Evolutionary conservation across 2,329 filamentous ascomycete genomes (phyloP).

Genomic region (Rosellinia necatrix): DNA sequence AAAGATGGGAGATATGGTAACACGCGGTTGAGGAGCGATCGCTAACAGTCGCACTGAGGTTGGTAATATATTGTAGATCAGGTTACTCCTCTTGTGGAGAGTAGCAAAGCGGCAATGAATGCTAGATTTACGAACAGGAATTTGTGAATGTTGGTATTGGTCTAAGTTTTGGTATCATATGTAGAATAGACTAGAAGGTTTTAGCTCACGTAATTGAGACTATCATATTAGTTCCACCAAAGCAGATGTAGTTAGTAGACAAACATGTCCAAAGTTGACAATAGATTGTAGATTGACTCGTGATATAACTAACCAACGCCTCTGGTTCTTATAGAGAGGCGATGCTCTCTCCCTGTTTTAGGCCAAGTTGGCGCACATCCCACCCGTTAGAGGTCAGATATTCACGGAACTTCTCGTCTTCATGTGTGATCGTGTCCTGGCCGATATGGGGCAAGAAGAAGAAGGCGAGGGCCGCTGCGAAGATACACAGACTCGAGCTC

Average conservation of each 20-base stretch:
- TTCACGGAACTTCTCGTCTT: constrained; percentile 75
- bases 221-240: neutral
- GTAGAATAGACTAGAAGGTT: neutral
- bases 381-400: constrained; percentile 78
- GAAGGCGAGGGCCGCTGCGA: constrained; percentile 69
- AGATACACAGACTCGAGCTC: constrained; percentile 74
- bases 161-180: constrained; percentile 7
- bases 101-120: too few species aligned
- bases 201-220: neutral
- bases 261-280: too few species aligned
- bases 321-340: too few species aligned
- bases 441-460: constrained; percentile 76
- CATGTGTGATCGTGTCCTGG: constrained; percentile 81
- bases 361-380: constrained; percentile 65
- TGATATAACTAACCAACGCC: too few species aligned
- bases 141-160: too few species aligned
- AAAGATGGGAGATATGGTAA: too few species aligned
- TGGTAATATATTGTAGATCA: too few species aligned
- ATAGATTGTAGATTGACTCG: too few species aligned
- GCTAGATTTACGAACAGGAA: too few species aligned
- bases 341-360: constrained; percentile 44
- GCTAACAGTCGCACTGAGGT: too few species aligned
- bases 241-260: neutral
- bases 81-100: too few species aligned
- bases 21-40: too few species aligned